phyloP scores from a whole-genome alignment of 768 basidiomycete species.

The Boletus reticuloceps region DNA sequence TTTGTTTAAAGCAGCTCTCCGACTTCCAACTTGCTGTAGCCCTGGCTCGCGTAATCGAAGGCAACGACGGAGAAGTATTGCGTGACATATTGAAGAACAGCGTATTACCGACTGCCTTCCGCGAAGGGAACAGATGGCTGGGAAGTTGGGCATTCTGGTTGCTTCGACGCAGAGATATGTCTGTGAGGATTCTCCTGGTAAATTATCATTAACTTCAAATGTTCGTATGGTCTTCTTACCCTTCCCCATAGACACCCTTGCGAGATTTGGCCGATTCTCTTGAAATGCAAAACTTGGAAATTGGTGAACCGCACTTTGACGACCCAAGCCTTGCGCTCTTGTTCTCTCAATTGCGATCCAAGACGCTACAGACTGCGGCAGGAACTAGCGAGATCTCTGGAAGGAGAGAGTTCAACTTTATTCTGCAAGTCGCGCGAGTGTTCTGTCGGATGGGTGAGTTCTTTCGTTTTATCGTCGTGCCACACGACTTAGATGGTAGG shows the following conservation, averaged over 20 bases:
- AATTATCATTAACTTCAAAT: slow-evolving; percentile 23
- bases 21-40: slow-evolving; percentile 93
- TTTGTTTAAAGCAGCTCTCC: slow-evolving; percentile 81
- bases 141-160: slow-evolving; percentile 98
- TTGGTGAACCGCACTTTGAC: slow-evolving; percentile 87
- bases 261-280: slow-evolving; percentile 65
- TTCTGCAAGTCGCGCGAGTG: slow-evolving; percentile 89
- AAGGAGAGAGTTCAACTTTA: slow-evolving; percentile 89
- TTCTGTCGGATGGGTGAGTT: slow-evolving; percentile 90
- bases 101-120: slow-evolving; percentile 83
- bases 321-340: slow-evolving; percentile 91
- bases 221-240: background rate
- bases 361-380: slow-evolving; percentile 89
- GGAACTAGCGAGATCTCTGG: slow-evolving; percentile 91
- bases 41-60: slow-evolving; percentile 80
- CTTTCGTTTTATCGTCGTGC: background rate
- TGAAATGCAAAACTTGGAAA: slow-evolving; percentile 53
- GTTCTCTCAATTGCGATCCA: slow-evolving; percentile 85
- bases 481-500: slow-evolving; percentile 45
- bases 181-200: slow-evolving; percentile 88
- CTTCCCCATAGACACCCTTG: slow-evolving; percentile 61
- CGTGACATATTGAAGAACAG: slow-evolving; percentile 65
- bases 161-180: slow-evolving; percentile 80
- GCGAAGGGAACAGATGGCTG: slow-evolving; percentile 87
- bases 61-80: slow-evolving; percentile 78